Evolutionary conservation across 805 yeast species (phyloP), one percentile per base, ranked within the genome.

Genomic region (Lachancea meyersii): DNA sequence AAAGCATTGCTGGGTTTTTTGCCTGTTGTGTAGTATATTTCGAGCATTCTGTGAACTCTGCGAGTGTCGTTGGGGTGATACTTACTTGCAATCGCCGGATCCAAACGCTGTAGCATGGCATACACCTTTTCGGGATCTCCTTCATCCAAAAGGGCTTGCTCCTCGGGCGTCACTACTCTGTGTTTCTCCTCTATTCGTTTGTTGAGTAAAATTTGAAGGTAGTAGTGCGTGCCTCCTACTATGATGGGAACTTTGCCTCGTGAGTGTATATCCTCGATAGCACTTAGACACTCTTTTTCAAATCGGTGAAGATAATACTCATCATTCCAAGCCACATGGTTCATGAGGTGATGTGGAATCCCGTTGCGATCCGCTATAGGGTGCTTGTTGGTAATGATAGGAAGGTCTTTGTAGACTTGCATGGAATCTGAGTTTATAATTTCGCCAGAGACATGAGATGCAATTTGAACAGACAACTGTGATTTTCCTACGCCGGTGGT

Each of bases 401-500:
- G 86, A 1, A 79, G 65, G 0, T 77, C 80, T 31, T 69, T 65
- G 62, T 93, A 93, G 71, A 93, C 84, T 63, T 93, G 98, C 97
- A 93, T 89, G 1, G 97, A 87, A 60, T 93, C 98, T 0, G 95
- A 96, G 63, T 93, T 93, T 49, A 93, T 84, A 49, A 93, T 72
- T 58, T 93, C 97, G 17, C 97, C 97, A 56, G 80, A 75, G 40
- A 83, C 73, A 21, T 72, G 72, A 51, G 76, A 71, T 9, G 97
- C 96, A 17, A 93, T 60, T 47, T 87, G 91, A 31, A 53, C 56
- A 7, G 68, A 60, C 54, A 77, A 72, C 52, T 86, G 87, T 0
- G 97, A 89, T 58, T 91, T 91, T 0, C 98, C 98, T 10, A 88
- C 97, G 0, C 97, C 98, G 0, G 98, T 91, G 27, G 96, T 89